A percentile compares a stretch with the other conserved stretches of the same genome.
Conservation (phyloP, 495 filamentous ascomycete genomes). For the Trypethelium eluteriae region DNA sequence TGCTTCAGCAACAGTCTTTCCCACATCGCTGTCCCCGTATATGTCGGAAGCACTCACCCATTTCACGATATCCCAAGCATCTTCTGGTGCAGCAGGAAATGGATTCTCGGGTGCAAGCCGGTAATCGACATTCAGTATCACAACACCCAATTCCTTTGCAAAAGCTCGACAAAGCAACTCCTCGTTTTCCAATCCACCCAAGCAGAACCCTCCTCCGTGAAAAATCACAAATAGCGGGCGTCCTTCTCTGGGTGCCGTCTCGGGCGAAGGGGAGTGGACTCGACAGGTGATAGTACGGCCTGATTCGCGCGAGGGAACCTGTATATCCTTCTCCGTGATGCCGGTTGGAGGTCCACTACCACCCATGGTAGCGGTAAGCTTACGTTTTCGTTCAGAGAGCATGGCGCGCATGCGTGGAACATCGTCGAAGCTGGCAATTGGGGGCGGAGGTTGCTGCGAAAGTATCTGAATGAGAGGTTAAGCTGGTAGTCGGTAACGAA, state of each 20-base stretch:
- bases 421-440: slow-evolving; percentile 2
- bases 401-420: slow-evolving; percentile 17
- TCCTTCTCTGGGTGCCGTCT: slow-evolving; percentile 17
- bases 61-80: slow-evolving; percentile 45
- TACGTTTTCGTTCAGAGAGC: slow-evolving; percentile 17
- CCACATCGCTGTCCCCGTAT: not conserved
- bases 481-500: not conserved
- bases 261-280: slow-evolving; percentile 17
- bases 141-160: slow-evolving; percentile 7
- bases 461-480: not conserved
- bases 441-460: not conserved
- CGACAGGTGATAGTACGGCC: slow-evolving; percentile 23
- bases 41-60: slow-evolving; percentile 35
- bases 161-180: slow-evolving; percentile 20
- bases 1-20: not conserved
- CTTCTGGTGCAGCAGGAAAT: slow-evolving; percentile 43
- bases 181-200: slow-evolving; percentile 26
- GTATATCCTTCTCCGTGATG: slow-evolving; percentile 25
- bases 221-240: slow-evolving; percentile 25
- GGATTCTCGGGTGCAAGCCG: slow-evolving; percentile 40
- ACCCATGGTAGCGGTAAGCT: slow-evolving; percentile 15
- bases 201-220: slow-evolving; percentile 24
- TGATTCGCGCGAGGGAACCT: slow-evolving; percentile 22
- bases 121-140: slow-evolving; percentile 6
- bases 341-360: slow-evolving; percentile 15